Percentiles rank a stretch among this genome's conserved stretches.
phyloP scores from a whole-genome alignment of 768 basidiomycete species.

The Panaeolus cyanescens region DNA sequence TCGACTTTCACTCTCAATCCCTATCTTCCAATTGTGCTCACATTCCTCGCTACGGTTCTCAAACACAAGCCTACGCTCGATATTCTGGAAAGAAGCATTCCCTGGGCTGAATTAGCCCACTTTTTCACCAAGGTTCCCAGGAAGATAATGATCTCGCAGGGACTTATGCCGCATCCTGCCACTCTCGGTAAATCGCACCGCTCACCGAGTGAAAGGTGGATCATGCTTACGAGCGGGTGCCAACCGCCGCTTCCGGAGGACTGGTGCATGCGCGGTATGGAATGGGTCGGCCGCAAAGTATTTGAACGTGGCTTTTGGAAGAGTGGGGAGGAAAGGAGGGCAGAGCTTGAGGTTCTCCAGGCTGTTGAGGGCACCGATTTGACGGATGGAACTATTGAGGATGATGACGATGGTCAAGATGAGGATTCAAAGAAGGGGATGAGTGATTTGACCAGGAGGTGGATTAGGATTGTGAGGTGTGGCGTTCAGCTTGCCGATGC shows the following conservation, averaged over 20 bases:
- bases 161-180: constrained; percentile 26
- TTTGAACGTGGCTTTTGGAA: constrained; percentile 97
- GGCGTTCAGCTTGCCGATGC: constrained; percentile 65
- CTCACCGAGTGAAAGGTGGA: constrained; percentile 52
- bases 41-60: constrained; percentile 81
- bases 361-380: constrained; percentile 54
- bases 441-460: constrained; percentile 57
- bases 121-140: constrained; percentile 66
- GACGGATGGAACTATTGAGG: constrained; percentile 83
- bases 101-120: constrained; percentile 75
- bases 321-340: constrained; percentile 59
- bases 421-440: constrained; percentile 34
- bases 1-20: constrained; percentile 70
- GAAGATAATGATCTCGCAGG: constrained; percentile 49
- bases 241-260: constrained; percentile 85
- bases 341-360: constrained; percentile 82
- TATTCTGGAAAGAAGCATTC: constrained; percentile 75
- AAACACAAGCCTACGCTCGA: constrained; percentile 63
- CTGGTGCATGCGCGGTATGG: constrained; percentile 95
- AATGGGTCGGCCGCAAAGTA: constrained; percentile 89
- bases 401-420: constrained; percentile 55
- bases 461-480: constrained; percentile 74
- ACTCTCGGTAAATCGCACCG: constrained; percentile 3
- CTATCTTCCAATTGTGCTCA: constrained; percentile 83
- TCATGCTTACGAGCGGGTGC: constrained; percentile 70